These are phyloP conservation scores for Leishmania tarentolae DNA, from an alignment of 208 protist genomes.

Conservation along the genomic window DNA sequence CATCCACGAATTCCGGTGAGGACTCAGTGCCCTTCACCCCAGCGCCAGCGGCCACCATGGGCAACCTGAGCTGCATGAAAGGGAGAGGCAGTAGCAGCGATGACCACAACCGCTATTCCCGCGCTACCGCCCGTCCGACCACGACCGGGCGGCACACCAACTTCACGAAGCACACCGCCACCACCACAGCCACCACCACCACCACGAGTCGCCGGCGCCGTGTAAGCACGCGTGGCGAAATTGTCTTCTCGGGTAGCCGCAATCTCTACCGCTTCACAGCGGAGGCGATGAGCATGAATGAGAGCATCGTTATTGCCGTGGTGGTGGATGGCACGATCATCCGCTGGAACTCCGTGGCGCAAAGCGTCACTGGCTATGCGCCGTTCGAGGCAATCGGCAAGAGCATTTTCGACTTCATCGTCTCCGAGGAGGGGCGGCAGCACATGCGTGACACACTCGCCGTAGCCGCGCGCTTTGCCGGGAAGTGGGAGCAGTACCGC, in stretches of 20 bases:
- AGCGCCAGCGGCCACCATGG: not conserved
- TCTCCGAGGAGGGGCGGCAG: slow-evolving; percentile 41
- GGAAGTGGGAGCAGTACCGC: slow-evolving; percentile 70
- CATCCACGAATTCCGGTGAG: slow-evolving; percentile 5
- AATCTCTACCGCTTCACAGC: slow-evolving; percentile 84
- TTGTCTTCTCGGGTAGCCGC: slow-evolving; percentile 79
- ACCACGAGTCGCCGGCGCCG: slow-evolving; percentile 17
- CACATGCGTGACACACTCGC: slow-evolving; percentile 53
- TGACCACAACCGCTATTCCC: slow-evolving; percentile 5
- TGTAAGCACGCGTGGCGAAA: slow-evolving; percentile 69
- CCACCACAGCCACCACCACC: slow-evolving; percentile 19
- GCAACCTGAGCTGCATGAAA: not conserved
- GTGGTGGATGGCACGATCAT: slow-evolving; percentile 88
- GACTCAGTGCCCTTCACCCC: not conserved
- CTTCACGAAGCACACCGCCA: slow-evolving; percentile 23
- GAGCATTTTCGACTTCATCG: slow-evolving; percentile 69
- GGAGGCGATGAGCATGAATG: slow-evolving; percentile 45
- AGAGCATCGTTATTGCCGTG: slow-evolving; percentile 71
- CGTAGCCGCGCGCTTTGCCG: slow-evolving; percentile 51
- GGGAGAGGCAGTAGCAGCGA: not conserved
- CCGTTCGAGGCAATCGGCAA: slow-evolving; percentile 72
- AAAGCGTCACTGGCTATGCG: slow-evolving; percentile 61
- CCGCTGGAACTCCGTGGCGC: slow-evolving; percentile 75
- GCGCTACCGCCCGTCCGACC: slow-evolving; percentile 11
- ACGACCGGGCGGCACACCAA: slow-evolving; percentile 7